Conservation (phyloP, 257 asterid genomes). For the Plectranthus barbatus region DNA sequence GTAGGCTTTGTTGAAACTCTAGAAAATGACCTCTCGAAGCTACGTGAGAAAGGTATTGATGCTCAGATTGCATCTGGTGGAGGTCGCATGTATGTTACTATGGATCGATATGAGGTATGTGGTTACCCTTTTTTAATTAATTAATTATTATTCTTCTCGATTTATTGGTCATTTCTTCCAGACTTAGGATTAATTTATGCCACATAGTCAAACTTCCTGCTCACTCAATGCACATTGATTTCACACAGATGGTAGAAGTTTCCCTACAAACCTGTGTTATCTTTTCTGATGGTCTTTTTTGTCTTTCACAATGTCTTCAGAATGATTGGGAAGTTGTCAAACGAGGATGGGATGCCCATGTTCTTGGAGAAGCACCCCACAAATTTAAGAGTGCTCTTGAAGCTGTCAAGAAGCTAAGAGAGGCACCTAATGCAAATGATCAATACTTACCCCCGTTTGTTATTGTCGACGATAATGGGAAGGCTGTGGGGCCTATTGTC, state of each 20-base stretch:
- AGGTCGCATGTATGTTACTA: conserved; percentile 94
- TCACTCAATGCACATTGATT: not conserved
- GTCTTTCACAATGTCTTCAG: conserved; percentile 38
- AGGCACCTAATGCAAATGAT: conserved; percentile 52
- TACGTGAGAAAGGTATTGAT: conserved; percentile 75
- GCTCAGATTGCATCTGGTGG: conserved; percentile 96
- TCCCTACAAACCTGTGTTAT: too few relatives aligned
- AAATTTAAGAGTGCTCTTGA: conserved; percentile 66
- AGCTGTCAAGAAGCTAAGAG: conserved; percentile 85
- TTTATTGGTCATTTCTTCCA: not conserved
- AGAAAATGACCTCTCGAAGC: conserved; percentile 61
- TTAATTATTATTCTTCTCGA: not conserved
- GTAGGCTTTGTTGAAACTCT: conserved; percentile 80
- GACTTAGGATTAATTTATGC: not conserved
- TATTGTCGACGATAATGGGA: conserved; percentile 71
- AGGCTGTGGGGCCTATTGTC: conserved; percentile 84
- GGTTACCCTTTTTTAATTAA: not conserved
- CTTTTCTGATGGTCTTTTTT: conserved; percentile 4
- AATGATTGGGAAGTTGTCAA: conserved; percentile 94
- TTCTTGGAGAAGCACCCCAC: conserved; percentile 94
- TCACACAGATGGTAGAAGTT: not conserved
- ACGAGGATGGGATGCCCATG: conserved; percentile 99
- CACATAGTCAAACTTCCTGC: not conserved
- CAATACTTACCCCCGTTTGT: conserved; percentile 92
- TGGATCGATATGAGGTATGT: conserved; percentile 92